These are phyloP conservation scores for Trichoderma brevicompactum DNA, from an alignment of 2,329 filamentous ascomycete species.

Conservation along the genomic window DNA sequence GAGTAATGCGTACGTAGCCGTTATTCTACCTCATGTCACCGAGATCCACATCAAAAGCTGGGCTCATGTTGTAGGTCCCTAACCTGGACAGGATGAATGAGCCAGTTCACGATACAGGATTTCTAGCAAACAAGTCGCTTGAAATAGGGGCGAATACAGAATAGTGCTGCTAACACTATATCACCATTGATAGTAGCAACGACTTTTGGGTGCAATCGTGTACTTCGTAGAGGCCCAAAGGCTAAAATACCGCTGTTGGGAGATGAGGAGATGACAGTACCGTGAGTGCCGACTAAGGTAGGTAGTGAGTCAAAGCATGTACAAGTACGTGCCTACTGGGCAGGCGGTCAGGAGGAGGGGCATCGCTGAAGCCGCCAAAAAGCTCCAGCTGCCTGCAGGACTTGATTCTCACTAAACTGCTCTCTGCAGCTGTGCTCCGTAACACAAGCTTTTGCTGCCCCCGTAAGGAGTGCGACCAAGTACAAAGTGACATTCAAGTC, in stretches of 20 bases:
- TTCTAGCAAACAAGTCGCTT: not conserved
- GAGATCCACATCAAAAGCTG: not conserved
- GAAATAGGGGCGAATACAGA: not conserved
- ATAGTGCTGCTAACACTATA: no score
- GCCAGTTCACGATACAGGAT: not conserved
- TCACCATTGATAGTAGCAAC: no score
- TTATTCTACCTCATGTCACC: not conserved
- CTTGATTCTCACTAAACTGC: not conserved
- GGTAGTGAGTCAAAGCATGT: no score
- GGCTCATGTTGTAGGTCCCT: not conserved
- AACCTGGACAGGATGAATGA: not conserved
- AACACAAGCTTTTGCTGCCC: not conserved
- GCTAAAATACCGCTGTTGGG: not conserved
- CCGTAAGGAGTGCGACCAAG: no score
- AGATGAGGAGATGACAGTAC: not conserved
- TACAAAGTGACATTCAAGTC: not conserved
- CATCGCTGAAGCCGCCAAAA: not conserved
- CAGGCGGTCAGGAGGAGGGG: slow-evolving; percentile 7
- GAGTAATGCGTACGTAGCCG: no score
- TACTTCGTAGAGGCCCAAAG: not conserved
- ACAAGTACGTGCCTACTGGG: not conserved
- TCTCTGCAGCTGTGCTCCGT: not conserved
- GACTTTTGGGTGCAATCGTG: not conserved
- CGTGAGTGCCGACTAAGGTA: no score
- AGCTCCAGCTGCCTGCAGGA: not conserved